Conservation (phyloP, 306 rosid species). For the Alnus rubra region DNA sequence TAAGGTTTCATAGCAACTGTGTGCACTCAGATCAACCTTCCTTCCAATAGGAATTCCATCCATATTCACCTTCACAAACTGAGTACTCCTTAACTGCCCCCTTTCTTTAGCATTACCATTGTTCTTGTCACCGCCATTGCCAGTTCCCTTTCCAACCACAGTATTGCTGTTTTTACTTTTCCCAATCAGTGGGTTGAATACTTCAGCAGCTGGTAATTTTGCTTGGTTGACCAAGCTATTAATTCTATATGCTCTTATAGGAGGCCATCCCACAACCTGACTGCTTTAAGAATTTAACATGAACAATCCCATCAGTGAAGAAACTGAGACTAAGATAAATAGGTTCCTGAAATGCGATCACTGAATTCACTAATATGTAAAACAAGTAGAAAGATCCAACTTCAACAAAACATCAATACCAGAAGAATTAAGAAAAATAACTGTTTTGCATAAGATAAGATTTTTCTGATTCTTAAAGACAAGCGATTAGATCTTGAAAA, state of each 20-base stretch:
- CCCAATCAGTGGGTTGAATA: conserved; percentile 43
- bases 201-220: conserved; percentile 61
- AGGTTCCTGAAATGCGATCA: background rate
- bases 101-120: conserved; percentile 45
- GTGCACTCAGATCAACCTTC: conserved; percentile 81
- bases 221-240: conserved; percentile 63
- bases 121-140: conserved; percentile 39
- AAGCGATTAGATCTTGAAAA: background rate
- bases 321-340: conserved; percentile 8
- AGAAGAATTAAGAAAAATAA: background rate
- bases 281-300: conserved; percentile 47
- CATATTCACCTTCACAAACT: conserved; percentile 89
- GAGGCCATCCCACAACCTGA: conserved; percentile 99
- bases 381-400: background rate
- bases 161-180: conserved; percentile 41
- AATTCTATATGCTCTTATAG: conserved; percentile 75
- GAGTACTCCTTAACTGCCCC: conserved; percentile 47
- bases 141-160: conserved; percentile 32
- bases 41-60: conserved; percentile 89
- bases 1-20: conserved; percentile 73
- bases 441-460: background rate
- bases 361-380: background rate
- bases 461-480: background rate
- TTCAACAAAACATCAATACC: background rate
- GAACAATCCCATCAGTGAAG: conserved; percentile 27